Percentiles rank a stretch among this genome's conserved stretches.
These are phyloP conservation scores for Echium plantagineum DNA, from an alignment of 257 asterid species.

Conservation along the genomic window DNA sequence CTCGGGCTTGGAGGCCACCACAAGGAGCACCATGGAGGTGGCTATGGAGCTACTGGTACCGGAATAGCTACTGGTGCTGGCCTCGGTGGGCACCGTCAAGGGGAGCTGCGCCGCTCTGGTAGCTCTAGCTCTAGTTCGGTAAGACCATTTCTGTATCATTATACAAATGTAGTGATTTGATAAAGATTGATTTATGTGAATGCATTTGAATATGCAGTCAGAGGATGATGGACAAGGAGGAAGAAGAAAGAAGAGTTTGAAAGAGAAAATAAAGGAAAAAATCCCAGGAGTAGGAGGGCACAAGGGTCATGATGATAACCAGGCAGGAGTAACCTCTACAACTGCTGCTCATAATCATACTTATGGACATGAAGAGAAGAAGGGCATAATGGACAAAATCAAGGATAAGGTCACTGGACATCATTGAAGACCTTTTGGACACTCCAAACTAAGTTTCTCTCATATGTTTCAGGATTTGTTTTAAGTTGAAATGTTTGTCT, in stretches of 20 bases:
- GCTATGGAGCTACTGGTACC: neutral
- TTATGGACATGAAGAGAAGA: neutral
- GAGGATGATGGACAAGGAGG: constrained; percentile 45
- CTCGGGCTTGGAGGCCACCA: constrained; percentile 14
- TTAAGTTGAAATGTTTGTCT: neutral
- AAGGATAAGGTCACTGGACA: constrained; percentile 72
- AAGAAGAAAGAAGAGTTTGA: constrained; percentile 31
- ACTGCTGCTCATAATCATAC: neutral
- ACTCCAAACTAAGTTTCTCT: too few species aligned
- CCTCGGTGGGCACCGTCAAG: constrained; percentile 5
- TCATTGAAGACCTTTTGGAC: constrained; percentile 6
- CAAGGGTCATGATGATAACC: neutral
- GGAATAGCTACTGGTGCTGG: constrained; percentile 9
- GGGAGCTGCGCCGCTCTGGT: constrained; percentile 39
- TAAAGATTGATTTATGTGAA: neutral
- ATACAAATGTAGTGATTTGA: too few species aligned
- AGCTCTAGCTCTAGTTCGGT: constrained; percentile 36
- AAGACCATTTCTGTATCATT: too few species aligned
- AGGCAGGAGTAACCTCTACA: neutral
- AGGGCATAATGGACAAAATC: constrained; percentile 23
- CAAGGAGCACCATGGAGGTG: constrained; percentile 5
- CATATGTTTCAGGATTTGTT: neutral
- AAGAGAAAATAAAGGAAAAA: constrained; percentile 40
- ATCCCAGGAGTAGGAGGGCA: constrained; percentile 46
- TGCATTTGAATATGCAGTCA: constrained; percentile 10